Base-by-base conservation (phyloP, 1,284 basidiomycete genomes). In the Cutaneotrichosporon cutaneum region DNA sequence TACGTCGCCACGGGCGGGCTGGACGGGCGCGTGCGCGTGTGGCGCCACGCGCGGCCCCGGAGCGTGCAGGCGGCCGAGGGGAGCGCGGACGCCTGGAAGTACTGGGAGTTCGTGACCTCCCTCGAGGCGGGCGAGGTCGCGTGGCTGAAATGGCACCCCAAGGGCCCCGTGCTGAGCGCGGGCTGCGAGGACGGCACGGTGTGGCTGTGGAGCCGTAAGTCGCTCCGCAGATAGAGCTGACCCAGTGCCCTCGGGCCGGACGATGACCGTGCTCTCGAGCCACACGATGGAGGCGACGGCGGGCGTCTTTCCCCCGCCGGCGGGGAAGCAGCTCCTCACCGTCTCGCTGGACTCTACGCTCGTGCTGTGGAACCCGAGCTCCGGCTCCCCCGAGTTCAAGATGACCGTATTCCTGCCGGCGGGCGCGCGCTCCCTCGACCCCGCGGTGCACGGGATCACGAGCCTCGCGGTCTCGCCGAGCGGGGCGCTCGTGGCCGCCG, bases 71-170 rank as follows among this genome's bases (percentile, higher is more conserved):
- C 60, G 5, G 47, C 56, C 2, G 58, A 60, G 9, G 52, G 61
- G 24, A 54, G 52, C 4, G 56, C 64, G 3, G 65, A 67, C 42
- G 60, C 65, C n/a, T 93, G 87, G 81, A 85, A 82, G 68, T 84
- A 82, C 57, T 99, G 96, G 94, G 92, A 95, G 78, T 95, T 98
- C 77, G 81, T 97, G 75, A 93, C 91, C 4, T 90, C 90, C 75
- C 81, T 99, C 54, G 89, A 94, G 72, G 95, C 94, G 0, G 93
- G 96, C 77, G 95, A 99, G 82, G 88, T 98, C 53, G 65, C 95
- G 92, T 97, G 93, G 87, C 77, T 99, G 53, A 83, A 87, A 80
- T 99, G 95, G 95, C 96, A 99, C 81, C 95, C 96, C 0, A 94
- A 89, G 77, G 96, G 94, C 13, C 82, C 83, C 51, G 90, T 97